Conservation (phyloP, 768 basidiomycete species). For the Cystobasidium tubakii region DNA sequence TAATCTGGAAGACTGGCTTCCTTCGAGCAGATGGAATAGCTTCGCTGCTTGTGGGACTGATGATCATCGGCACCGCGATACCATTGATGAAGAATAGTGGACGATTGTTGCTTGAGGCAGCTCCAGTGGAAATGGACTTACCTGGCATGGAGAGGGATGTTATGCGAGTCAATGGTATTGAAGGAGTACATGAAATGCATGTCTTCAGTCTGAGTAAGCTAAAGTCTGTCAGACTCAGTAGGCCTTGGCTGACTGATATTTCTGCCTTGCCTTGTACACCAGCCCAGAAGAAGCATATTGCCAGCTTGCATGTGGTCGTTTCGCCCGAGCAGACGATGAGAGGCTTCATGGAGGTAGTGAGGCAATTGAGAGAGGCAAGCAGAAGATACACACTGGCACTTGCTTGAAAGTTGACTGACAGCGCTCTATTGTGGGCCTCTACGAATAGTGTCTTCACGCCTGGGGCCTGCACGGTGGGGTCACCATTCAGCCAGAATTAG, state of each 20-base stretch:
- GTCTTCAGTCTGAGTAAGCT: slow-evolving; percentile 12
- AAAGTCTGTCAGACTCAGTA: neutral
- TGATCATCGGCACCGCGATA: slow-evolving; percentile 35
- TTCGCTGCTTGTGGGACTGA: slow-evolving; percentile 26
- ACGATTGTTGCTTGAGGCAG: slow-evolving; percentile 14
- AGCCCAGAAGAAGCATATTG: slow-evolving; percentile 24
- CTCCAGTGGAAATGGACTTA: slow-evolving; percentile 31
- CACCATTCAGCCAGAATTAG: slow-evolving; percentile 22
- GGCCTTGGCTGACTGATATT: too few species aligned
- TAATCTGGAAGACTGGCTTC: slow-evolving; percentile 26
- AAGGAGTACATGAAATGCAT: slow-evolving; percentile 32
- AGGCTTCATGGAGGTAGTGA: neutral
- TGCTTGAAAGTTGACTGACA: neutral
- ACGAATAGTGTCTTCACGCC: slow-evolving; percentile 15
- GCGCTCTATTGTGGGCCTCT: neutral
- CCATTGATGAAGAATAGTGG: slow-evolving; percentile 25
- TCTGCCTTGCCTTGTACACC: neutral
- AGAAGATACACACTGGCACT: neutral
- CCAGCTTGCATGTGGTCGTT: slow-evolving; percentile 10
- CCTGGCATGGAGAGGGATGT: slow-evolving; percentile 35
- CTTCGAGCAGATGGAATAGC: slow-evolving; percentile 15
- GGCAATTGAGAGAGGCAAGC: neutral
- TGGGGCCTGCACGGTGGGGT: slow-evolving; percentile 29
- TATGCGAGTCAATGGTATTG: slow-evolving; percentile 11
- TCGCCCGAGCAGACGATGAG: neutral